These are phyloP conservation scores for Kwoniella botswanensis DNA, from an alignment of 768 basidiomycete species.

Conservation along the genomic window DNA sequence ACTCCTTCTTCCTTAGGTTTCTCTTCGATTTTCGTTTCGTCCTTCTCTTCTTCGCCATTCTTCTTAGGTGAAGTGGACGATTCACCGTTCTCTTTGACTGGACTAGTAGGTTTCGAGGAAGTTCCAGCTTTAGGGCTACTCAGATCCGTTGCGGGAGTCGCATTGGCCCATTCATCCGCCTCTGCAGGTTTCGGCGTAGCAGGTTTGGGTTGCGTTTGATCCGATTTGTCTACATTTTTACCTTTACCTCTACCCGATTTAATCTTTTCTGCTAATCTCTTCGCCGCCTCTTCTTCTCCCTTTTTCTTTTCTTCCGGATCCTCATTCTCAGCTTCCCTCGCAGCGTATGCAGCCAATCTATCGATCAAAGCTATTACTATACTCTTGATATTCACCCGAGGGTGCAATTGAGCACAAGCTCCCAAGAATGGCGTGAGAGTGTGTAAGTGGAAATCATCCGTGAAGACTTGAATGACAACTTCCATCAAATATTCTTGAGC, in stretches of 20 bases:
- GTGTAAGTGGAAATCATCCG: conserved; percentile 97
- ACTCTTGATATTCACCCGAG: conserved; percentile 97
- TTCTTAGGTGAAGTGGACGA: conserved; percentile 60
- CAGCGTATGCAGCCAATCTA: conserved; percentile 91
- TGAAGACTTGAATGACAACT: conserved; percentile 99
- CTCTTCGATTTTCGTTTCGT: conserved; percentile 36
- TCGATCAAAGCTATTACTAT: conserved; percentile 98
- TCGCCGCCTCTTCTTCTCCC: conserved; percentile 91
- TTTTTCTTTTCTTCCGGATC: conserved; percentile 90
- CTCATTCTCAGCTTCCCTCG: conserved; percentile 94
- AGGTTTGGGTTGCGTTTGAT: conserved; percentile 21
- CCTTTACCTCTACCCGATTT: conserved; percentile 70
- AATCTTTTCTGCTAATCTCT: conserved; percentile 84
- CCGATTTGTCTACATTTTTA: conserved; percentile 56
- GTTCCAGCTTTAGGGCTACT: conserved; percentile 3
- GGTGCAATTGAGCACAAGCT: conserved; percentile 93
- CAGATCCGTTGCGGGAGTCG: conserved; percentile 26
- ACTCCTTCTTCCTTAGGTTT: conserved; percentile 30
- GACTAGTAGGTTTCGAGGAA: conserved; percentile 13
- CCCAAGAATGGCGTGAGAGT: conserved; percentile 94
- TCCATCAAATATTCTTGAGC: conserved; percentile 99
- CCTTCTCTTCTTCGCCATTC: conserved; percentile 53
- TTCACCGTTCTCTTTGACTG: conserved; percentile 24
- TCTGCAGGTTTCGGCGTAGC: conserved; percentile 35
- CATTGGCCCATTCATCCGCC: conserved; percentile 43